Evolutionary conservation across 1,284 basidiomycete genomes (phyloP), one percentile per base, ranked within the genome.

Genomic region (Ganoderma leucocontextum): DNA sequence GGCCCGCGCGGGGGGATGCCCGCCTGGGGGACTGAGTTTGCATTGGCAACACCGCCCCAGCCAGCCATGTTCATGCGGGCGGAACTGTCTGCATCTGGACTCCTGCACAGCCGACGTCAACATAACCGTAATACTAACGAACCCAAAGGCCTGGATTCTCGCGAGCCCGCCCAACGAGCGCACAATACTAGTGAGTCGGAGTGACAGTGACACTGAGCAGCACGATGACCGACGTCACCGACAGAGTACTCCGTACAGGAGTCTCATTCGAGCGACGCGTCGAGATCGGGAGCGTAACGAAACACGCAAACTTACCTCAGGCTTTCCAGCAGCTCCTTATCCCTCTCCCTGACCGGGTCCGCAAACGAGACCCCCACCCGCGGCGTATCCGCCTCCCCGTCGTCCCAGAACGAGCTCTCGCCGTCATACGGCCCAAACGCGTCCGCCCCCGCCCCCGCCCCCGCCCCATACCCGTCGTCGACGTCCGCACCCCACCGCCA

Each of bases 311-410:
- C 80, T 55, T 67, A 86, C 85, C 84, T 79, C 17, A 91, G 75
- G 19, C 87, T 84, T 65, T 91, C 89, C 55, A 91, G 75, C 64
- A 91, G 82, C 75, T 88, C 87, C 68, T 85, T 80, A 67, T 87
- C 87, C 60, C 82, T 78, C 68, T 88, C 85, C 39, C 85, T 75
- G 61, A 83, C 84, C 22, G 79, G 71, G 52, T 85, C 83, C 38
- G 78, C 70, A 64, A 73, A 73, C 63, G 64, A 38, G 72, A 72
- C 73, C 72, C 76, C 64, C 73, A 83, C 75, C 66, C 85, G 73
- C 35, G 88, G 89, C 7, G 88, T 91, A 73, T 90, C 88, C 44
- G 85, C 87, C 19, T 81, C 75, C 52, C 79, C 83, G 7, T 81
- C 79, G 36, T 82, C 67, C 67, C 79, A 41, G 73, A 73, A 8